These are phyloP conservation scores for Phytophthora ohioensis DNA, from an alignment of 352 stramenopile species.

Conservation along the genomic window DNA sequence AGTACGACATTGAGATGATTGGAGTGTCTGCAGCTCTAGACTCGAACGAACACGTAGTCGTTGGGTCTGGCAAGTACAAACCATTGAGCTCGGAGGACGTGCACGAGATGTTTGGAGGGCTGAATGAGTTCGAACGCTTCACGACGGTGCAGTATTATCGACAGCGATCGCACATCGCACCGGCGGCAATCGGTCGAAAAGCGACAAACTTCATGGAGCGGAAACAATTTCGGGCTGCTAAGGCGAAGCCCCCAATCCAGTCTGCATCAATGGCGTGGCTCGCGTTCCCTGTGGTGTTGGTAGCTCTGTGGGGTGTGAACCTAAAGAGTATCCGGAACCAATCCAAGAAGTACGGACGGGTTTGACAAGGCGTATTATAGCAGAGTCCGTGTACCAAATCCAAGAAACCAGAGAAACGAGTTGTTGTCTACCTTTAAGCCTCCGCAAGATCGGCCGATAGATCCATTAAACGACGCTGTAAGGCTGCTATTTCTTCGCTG, in stretches of 20 bases:
- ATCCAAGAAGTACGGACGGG: too few species aligned
- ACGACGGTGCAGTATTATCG: too few species aligned
- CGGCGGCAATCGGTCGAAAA: conserved; percentile 59
- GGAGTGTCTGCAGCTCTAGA: conserved; percentile 57
- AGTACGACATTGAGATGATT: conserved; percentile 82
- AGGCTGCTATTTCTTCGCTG: conserved; percentile 64
- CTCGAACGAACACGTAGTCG: conserved; percentile 19
- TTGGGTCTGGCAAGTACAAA: conserved; percentile 54
- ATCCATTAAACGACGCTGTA: conserved; percentile 73
- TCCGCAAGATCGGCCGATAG: conserved; percentile 63
- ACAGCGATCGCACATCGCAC: conserved; percentile 56
- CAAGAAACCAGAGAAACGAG: too few species aligned
- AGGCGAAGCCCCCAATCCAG: conserved; percentile 66
- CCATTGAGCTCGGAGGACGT: conserved; percentile 77
- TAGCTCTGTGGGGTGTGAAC: conserved; percentile 71
- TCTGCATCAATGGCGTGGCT: conserved; percentile 67
- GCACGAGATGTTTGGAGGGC: conserved; percentile 64
- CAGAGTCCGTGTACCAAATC: not conserved
- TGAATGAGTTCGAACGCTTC: too few species aligned
- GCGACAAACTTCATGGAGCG: conserved; percentile 69
- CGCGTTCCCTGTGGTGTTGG: conserved; percentile 60
- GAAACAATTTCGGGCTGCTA: conserved; percentile 55
- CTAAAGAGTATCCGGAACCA: conserved; percentile 26
- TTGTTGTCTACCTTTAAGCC: conserved; percentile 20
- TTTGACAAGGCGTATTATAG: too few species aligned